These are phyloP conservation scores for Trichomonascaceae sp. DNA, from an alignment of 1,139 yeast genomes.

Conservation along the genomic window DNA sequence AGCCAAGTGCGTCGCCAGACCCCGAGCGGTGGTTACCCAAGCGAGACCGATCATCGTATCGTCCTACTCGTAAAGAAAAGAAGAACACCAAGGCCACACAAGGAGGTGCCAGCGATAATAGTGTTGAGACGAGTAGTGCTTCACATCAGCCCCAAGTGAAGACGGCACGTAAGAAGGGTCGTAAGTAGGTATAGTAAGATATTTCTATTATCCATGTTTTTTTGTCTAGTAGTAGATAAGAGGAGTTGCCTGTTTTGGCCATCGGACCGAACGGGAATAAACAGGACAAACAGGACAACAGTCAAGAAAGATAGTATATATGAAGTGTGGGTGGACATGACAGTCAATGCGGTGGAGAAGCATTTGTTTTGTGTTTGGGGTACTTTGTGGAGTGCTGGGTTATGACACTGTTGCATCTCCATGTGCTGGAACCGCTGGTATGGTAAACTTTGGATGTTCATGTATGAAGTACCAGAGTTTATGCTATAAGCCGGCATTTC, in stretches of 20 bases:
- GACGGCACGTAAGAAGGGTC: no score
- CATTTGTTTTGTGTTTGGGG: no score
- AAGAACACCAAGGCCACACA: slow-evolving; percentile 37
- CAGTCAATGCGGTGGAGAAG: no score
- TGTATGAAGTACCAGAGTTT: not conserved
- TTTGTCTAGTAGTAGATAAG: not conserved
- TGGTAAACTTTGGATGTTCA: not conserved
- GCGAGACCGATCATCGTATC: slow-evolving; percentile 73
- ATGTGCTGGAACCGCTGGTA: not conserved
- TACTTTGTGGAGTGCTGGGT: no score
- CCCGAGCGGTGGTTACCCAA: slow-evolving; percentile 86
- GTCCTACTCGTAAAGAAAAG: slow-evolving; percentile 44
- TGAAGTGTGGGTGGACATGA: no score
- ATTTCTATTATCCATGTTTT: not conserved
- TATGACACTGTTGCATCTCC: not conserved
- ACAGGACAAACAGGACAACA: no score
- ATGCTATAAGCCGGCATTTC: not conserved
- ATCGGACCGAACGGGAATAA: no score
- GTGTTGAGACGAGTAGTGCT: no score
- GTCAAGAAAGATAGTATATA: no score
- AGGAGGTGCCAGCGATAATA: slow-evolving; percentile 55
- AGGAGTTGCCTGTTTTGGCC: no score
- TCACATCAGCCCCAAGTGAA: no score
- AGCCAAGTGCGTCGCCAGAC: slow-evolving; percentile 32
- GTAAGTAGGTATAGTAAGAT: not conserved